Evolutionary conservation across 306 rosid genomes (phyloP).

Genomic region (Calophaca sinica): DNA sequence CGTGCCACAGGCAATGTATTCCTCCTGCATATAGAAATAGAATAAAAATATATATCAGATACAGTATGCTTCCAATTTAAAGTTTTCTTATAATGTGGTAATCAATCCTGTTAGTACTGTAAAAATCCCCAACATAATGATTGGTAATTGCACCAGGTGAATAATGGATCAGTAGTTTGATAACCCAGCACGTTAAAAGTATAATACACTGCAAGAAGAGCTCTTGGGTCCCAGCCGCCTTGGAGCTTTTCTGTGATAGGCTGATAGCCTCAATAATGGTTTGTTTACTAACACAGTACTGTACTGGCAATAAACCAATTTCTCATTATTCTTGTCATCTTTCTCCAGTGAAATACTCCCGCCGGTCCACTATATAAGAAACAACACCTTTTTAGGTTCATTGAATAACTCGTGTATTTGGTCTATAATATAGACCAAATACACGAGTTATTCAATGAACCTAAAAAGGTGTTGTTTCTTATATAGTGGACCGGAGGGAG

Average conservation of each 20-base stretch:
- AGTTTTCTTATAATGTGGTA: slow-evolving; percentile 7
- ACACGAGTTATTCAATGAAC: no score
- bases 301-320: background rate
- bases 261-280: background rate
- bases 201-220: background rate
- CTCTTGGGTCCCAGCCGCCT: no score
- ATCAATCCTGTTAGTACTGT: slow-evolving; percentile 1
- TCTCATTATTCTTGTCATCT: slow-evolving; percentile 11
- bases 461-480: no score
- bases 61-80: slow-evolving; percentile 1
- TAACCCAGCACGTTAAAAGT: background rate
- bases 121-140: background rate
- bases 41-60: background rate
- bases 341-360: slow-evolving; percentile 32
- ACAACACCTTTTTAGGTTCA: no score
- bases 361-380: no score
- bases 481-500: no score
- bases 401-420: no score
- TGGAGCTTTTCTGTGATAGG: background rate
- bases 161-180: no score
- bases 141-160: background rate
- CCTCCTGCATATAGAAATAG: background rate
- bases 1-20: no score
- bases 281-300: slow-evolving; percentile 4
- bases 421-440: no score